Conservation (phyloP, 2,329 filamentous ascomycete genomes). For the Nemania sp. region DNA sequence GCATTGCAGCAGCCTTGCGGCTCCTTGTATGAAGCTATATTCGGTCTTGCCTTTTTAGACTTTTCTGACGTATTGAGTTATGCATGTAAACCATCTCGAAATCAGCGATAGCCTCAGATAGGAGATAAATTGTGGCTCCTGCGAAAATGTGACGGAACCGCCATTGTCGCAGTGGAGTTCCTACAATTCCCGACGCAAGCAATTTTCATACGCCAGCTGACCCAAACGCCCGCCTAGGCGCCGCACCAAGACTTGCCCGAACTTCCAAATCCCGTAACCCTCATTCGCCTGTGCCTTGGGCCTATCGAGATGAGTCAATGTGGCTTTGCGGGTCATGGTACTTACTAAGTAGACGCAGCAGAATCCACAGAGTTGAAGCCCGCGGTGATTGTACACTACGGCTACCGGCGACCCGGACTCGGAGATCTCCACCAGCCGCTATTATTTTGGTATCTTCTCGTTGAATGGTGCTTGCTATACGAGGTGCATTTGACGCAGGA, state of each 20-base stretch:
- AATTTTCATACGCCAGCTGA: slow-evolving; percentile 21
- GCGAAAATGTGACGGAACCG: slow-evolving; percentile 25
- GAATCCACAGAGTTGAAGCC: background rate
- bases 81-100: background rate
- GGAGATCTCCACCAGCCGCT: slow-evolving; percentile 1
- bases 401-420: slow-evolving; percentile 4
- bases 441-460: background rate
- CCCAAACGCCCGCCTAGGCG: background rate
- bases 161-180: slow-evolving; percentile 9
- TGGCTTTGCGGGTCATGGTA: background rate
- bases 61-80: too few relatives aligned
- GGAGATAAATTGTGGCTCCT: too few relatives aligned
- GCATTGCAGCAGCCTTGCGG: slow-evolving; percentile 5
- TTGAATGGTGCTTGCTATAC: slow-evolving; percentile 22
- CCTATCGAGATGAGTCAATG: slow-evolving; percentile 18
- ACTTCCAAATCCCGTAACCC: slow-evolving; percentile 20
- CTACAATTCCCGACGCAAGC: slow-evolving; percentile 19
- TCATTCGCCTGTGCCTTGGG: slow-evolving; percentile 1
- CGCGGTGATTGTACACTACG: slow-evolving; percentile 7
- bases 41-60: background rate
- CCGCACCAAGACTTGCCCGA: slow-evolving; percentile 9
- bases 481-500: slow-evolving; percentile 12
- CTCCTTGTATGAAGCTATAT: background rate
- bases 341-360: background rate
- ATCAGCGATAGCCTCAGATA: too few relatives aligned